Evolutionary conservation across 176 grass and related monocot species (phyloP).

Genomic region (Hordeum marinum): DNA sequence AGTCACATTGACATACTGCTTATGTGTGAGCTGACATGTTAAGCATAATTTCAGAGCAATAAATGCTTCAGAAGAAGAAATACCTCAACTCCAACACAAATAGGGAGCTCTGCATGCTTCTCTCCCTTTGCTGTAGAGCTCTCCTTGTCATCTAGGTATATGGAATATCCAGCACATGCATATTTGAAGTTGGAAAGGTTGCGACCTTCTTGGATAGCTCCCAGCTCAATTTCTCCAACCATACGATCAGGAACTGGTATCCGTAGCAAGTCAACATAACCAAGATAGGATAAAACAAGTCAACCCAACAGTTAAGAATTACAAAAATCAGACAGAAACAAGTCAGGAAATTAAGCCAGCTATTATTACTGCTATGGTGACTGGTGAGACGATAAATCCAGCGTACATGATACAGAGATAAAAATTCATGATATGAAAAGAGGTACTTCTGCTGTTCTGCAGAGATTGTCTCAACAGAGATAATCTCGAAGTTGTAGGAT

Average conservation of each 20-base stretch:
- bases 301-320: not conserved
- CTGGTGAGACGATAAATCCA: not conserved
- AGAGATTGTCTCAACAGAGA: not conserved
- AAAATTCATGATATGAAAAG: not conserved
- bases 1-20: not conserved
- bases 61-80: slow-evolving; percentile 21
- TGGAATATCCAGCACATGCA: slow-evolving; percentile 78
- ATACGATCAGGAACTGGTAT: slow-evolving; percentile 61
- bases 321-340: not conserved
- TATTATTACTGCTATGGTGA: not conserved
- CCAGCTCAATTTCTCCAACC: slow-evolving; percentile 78
- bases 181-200: slow-evolving; percentile 82
- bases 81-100: slow-evolving; percentile 89
- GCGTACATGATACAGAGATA: not conserved
- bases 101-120: slow-evolving; percentile 54
- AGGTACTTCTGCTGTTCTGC: not conserved
- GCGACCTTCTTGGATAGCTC: slow-evolving; percentile 76
- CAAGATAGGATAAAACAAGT: not conserved
- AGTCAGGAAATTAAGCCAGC: not conserved
- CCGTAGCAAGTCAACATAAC: not conserved
- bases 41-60: not conserved
- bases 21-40: not conserved
- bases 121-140: slow-evolving; percentile 33
- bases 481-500: not conserved
- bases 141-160: slow-evolving; percentile 71